These are phyloP conservation scores for Carpinus fangiana DNA, from an alignment of 306 rosid genomes.

Conservation along the genomic window DNA sequence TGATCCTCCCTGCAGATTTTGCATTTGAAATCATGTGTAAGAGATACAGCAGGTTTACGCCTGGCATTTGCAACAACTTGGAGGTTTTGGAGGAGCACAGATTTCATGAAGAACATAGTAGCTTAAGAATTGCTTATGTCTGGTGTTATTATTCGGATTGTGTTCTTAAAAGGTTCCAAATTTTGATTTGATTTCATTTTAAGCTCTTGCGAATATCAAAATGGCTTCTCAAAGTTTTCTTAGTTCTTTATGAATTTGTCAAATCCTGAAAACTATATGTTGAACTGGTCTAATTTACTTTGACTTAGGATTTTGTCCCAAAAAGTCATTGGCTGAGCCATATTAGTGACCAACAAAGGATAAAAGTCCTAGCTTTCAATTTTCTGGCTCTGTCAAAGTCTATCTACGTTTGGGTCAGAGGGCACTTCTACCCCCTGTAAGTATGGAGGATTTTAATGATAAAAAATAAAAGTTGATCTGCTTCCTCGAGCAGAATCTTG, in stretches of 20 bases:
- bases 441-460: background rate
- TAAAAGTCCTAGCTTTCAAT: background rate
- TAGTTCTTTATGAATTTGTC: slow-evolving; percentile 11
- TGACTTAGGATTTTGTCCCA: background rate
- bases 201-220: slow-evolving; percentile 6
- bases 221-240: background rate
- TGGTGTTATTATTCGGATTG: slow-evolving; percentile 5
- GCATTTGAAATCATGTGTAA: background rate
- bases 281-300: background rate
- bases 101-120: slow-evolving; percentile 3
- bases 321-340: background rate
- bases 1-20: slow-evolving; percentile 78
- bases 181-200: background rate
- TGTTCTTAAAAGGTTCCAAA: background rate
- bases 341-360: background rate
- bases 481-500: background rate
- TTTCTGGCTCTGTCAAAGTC: background rate
- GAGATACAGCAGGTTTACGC: background rate
- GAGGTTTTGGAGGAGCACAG: slow-evolving; percentile 11
- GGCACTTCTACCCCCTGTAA: background rate
- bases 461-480: background rate
- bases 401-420: background rate
- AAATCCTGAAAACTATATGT: background rate
- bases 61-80: slow-evolving; percentile 2
- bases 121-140: slow-evolving; percentile 12